Evolutionary conservation across 129 eudicot genomes (phyloP).

Genomic region (Pittosporum tobira): DNA sequence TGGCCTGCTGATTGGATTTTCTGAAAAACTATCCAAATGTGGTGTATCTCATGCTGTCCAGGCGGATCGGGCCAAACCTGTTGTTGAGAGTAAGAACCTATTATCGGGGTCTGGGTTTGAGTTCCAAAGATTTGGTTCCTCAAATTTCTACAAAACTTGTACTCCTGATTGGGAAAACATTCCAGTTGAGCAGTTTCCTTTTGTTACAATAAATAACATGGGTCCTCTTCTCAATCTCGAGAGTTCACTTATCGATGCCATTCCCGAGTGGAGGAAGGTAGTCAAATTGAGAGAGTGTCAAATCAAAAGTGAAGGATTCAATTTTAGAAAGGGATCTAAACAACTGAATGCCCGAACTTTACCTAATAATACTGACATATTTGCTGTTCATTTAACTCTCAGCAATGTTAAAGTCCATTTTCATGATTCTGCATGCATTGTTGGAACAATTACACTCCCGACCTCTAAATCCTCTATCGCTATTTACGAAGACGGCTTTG

Average conservation of each 20-base stretch:
- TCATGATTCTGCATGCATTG: conserved; percentile 67
- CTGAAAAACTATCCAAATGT: conserved; percentile 30
- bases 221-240: conserved; percentile 40
- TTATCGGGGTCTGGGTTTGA: conserved; percentile 32
- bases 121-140: conserved; percentile 44
- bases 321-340: conserved; percentile 23
- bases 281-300: conserved; percentile 26
- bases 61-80: conserved; percentile 15
- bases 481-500: conserved; percentile 35
- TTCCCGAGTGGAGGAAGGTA: conserved; percentile 43
- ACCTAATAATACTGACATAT: conserved; percentile 9
- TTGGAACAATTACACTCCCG: conserved; percentile 53
- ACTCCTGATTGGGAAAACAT: conserved; percentile 44
- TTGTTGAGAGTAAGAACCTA: conserved; percentile 18
- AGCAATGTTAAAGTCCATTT: conserved; percentile 49
- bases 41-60: conserved; percentile 24
- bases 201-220: conserved; percentile 36
- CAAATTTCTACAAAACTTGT: conserved; percentile 33
- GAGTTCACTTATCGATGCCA: conserved; percentile 27
- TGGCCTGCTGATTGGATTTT: conserved; percentile 48
- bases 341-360: conserved; percentile 10
- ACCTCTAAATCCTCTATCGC: conserved; percentile 38
- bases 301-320: conserved; percentile 20
- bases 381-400: conserved; percentile 31
- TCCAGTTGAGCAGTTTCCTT: conserved; percentile 52